Percentiles rank a stretch among this genome's conserved stretches.
These are phyloP conservation scores for Pseudogymnoascus sp. DNA, from an alignment of 2,329 filamentous ascomycete species.

Conservation along the genomic window DNA sequence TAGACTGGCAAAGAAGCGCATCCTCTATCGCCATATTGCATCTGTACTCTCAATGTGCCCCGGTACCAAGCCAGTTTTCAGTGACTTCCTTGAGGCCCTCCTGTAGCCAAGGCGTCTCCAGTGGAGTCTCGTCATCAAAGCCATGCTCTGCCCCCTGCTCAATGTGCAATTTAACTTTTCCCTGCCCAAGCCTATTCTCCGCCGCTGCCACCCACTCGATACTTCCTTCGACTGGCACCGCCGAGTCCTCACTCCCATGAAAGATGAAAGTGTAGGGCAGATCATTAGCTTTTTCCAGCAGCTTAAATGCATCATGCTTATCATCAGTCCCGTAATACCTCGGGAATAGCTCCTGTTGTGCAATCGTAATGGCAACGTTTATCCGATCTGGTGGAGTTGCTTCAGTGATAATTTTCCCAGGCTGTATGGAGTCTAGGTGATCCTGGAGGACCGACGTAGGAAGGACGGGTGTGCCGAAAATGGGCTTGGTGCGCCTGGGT, in stretches of 20 bases:
- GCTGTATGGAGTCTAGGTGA: slow-evolving; percentile 12
- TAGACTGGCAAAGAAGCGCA: background rate
- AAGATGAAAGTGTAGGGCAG: slow-evolving; percentile 16
- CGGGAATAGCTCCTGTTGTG: slow-evolving; percentile 17
- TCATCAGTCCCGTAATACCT: slow-evolving; percentile 16
- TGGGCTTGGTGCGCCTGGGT: slow-evolving; percentile 12
- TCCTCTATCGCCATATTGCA: background rate
- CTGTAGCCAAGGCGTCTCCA: slow-evolving; percentile 19
- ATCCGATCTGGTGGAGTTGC: slow-evolving; percentile 15
- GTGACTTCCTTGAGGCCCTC: slow-evolving; percentile 15
- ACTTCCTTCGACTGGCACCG: slow-evolving; percentile 16
- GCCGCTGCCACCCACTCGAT: slow-evolving; percentile 15
- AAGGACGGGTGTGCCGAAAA: slow-evolving; percentile 16
- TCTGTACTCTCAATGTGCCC: background rate
- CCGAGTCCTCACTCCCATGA: slow-evolving; percentile 20
- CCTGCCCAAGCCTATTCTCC: slow-evolving; percentile 16
- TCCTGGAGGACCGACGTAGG: slow-evolving; percentile 14
- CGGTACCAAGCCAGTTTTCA: slow-evolving; percentile 15
- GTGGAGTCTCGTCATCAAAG: slow-evolving; percentile 12
- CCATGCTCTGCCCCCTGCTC: slow-evolving; percentile 15
- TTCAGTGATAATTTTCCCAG: slow-evolving; percentile 17
- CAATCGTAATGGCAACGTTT: slow-evolving; percentile 11
- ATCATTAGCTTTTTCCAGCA: slow-evolving; percentile 15
- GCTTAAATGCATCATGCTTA: slow-evolving; percentile 11
- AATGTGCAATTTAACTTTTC: slow-evolving; percentile 12